Base-by-base conservation (phyloP, 2,329 filamentous ascomycete species). In the Alternaria sp. region DNA sequence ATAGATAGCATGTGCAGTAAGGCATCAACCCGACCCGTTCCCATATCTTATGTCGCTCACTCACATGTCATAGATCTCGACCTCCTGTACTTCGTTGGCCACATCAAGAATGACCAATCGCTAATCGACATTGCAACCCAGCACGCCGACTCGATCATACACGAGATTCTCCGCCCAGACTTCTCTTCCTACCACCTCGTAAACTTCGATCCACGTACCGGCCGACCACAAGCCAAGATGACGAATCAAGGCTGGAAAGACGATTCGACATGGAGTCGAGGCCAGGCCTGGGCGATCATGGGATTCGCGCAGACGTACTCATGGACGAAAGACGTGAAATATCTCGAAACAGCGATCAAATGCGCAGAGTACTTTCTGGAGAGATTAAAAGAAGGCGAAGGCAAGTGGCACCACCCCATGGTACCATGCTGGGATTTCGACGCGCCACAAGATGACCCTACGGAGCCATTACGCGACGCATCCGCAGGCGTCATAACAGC, bases 401-500 rank as follows among this genome's bases (percentile, higher is more conserved):
- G 63, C 0, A 76, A 65, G 32, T 74, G 72, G 66, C 65, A 70
- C 20, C 65, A 72, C 42, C 63, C 54, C 2, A 42, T 75, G 0
- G 80, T 85, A 0, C 82, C 83, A 1, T 75, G 78, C 2, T 86
- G 83, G 84, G 84, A 86, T 55, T 85, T 85, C 44, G 81, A 85
- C 59, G 84, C 83, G 0, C 84, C 83, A 49, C 69, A 71, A 64
- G 28, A 81, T 73, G 47, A 81, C 67, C 18, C 61, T 0, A 22
- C 30, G 3, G 68, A 72, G 8, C 74, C 74, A 8, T 46, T 77
- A 4, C 63, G 80, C 14, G 80, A 82, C 54, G 76, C 77, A 0
- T 80, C 77, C 1, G 80, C 80, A 0, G 81, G 76, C 0, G 71
- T 80, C 5, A 78, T 81, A 28, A 77, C 80, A 1, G 80, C 79